These are phyloP conservation scores for Sophora flavescens DNA, from an alignment of 306 rosid genomes.

Conservation along the genomic window DNA sequence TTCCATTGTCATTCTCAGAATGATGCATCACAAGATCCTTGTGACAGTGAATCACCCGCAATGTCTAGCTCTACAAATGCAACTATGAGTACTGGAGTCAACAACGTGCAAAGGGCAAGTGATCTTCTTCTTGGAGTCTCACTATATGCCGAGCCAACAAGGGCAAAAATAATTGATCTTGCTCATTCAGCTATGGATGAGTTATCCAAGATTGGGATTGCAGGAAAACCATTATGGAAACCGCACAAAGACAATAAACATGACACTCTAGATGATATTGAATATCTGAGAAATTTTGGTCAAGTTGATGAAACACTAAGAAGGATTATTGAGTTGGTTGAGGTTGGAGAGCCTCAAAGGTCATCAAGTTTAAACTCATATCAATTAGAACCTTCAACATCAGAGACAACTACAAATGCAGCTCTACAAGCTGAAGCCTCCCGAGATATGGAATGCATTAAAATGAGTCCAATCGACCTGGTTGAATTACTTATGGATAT, in stretches of 20 bases:
- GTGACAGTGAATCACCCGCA: constrained; percentile 18
- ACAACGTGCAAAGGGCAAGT: constrained; percentile 47
- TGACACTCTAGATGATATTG: constrained; percentile 45
- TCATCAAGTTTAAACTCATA: constrained; percentile 42
- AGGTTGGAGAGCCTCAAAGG: constrained; percentile 51
- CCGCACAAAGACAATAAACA: constrained; percentile 1
- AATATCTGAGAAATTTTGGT: constrained; percentile 54
- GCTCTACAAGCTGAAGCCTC: constrained; percentile 55
- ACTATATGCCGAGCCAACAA: constrained; percentile 35
- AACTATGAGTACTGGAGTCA: neutral
- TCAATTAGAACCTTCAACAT: neutral
- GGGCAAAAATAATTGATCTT: constrained; percentile 35
- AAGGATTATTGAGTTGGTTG: constrained; percentile 56
- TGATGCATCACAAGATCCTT: neutral
- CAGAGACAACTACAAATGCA: neutral
- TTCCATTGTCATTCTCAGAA: constrained; percentile 6
- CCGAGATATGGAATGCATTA: constrained; percentile 46
- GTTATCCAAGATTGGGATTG: constrained; percentile 38
- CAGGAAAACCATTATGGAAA: constrained; percentile 54
- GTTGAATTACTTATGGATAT: constrained; percentile 65
- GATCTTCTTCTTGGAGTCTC: constrained; percentile 57
- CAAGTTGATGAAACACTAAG: constrained; percentile 41
- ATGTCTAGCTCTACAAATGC: constrained; percentile 11
- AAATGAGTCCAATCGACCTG: constrained; percentile 40
- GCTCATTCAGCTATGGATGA: constrained; percentile 56